Conservation (phyloP, 2,329 filamentous ascomycete species). For the Arachnopeziza araneosa region DNA sequence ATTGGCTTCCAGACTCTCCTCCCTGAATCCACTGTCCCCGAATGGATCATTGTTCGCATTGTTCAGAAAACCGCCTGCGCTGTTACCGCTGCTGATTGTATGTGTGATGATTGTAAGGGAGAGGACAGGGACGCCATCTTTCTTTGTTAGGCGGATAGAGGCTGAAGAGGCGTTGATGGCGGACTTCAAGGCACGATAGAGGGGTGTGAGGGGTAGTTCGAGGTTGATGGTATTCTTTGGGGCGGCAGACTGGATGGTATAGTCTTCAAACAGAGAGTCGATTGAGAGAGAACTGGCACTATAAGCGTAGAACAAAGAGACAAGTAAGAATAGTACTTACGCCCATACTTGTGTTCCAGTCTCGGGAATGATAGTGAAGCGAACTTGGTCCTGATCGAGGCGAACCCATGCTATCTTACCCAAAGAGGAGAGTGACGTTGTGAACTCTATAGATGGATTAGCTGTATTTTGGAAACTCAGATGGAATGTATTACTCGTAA, state of each 20-base stretch:
- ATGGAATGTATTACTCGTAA: conserved; percentile 46
- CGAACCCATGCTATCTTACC: conserved; percentile 43
- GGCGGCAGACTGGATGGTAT: conserved; percentile 80
- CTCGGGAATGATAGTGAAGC: conserved; percentile 94
- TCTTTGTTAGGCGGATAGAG: conserved; percentile 86
- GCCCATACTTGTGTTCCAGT: conserved; percentile 96
- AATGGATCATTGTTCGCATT: conserved; percentile 35
- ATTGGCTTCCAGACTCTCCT: conserved; percentile 47
- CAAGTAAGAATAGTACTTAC: conserved; percentile 43
- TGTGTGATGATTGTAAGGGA: conserved; percentile 85
- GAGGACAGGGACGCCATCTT: conserved; percentile 78
- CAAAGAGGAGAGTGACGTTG: conserved; percentile 56
- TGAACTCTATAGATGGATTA: conserved; percentile 42
- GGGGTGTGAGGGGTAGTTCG: conserved; percentile 80
- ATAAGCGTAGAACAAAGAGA: conserved; percentile 2
- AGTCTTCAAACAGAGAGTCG: conserved; percentile 83
- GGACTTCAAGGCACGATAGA: conserved; percentile 88
- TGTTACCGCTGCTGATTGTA: conserved; percentile 48
- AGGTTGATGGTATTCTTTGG: conserved; percentile 88
- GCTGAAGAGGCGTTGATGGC: conserved; percentile 76
- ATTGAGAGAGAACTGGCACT: conserved; percentile 48
- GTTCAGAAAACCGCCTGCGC: conserved; percentile 27
- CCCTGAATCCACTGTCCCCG: conserved; percentile 42
- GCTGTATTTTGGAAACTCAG: not conserved
- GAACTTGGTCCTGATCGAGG: conserved; percentile 78